phyloP scores from a whole-genome alignment of 208 protist species.

The Borovskyia barvae region DNA sequence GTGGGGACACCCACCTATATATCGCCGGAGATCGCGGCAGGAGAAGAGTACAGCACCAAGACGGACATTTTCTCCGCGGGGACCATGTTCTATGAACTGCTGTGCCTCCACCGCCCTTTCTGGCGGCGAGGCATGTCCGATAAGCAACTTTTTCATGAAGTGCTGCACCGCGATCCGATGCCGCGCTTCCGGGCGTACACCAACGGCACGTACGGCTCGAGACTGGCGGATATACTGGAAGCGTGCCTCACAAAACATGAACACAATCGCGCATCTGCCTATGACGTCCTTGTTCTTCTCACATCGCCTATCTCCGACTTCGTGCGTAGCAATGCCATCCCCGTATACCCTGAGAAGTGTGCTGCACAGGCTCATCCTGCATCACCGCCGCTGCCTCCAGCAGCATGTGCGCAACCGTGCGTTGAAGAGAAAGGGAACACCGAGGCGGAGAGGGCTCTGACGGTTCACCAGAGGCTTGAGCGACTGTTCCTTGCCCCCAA shows the following conservation, averaged over 20 bases:
- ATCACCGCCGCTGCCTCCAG: constrained; percentile 12
- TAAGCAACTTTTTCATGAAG: constrained; percentile 43
- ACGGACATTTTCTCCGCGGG: constrained; percentile 93
- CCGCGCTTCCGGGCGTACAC: constrained; percentile 34
- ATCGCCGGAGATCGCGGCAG: constrained; percentile 89
- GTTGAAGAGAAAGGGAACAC: neutral
- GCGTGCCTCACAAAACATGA: constrained; percentile 67
- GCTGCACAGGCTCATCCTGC: neutral
- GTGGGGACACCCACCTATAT: constrained; percentile 93
- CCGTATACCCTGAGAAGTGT: constrained; percentile 33
- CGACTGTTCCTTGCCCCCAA: constrained; percentile 12
- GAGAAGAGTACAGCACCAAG: constrained; percentile 89
- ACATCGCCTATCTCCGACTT: constrained; percentile 29
- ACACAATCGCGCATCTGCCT: constrained; percentile 44
- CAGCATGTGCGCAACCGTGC: neutral
- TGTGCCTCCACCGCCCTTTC: constrained; percentile 69
- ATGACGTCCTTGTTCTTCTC: constrained; percentile 50
- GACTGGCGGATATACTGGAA: constrained; percentile 38
- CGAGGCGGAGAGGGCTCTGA: neutral
- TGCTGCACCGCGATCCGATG: constrained; percentile 57
- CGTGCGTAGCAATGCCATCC: constrained; percentile 38
- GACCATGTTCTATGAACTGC: constrained; percentile 86
- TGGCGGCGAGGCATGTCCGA: constrained; percentile 52
- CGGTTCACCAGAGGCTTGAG: constrained; percentile 6
- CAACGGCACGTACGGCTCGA: constrained; percentile 26